Evolutionary conservation across 768 basidiomycete species (phyloP).

Genomic region (Omphalotus guepiniiformis): DNA sequence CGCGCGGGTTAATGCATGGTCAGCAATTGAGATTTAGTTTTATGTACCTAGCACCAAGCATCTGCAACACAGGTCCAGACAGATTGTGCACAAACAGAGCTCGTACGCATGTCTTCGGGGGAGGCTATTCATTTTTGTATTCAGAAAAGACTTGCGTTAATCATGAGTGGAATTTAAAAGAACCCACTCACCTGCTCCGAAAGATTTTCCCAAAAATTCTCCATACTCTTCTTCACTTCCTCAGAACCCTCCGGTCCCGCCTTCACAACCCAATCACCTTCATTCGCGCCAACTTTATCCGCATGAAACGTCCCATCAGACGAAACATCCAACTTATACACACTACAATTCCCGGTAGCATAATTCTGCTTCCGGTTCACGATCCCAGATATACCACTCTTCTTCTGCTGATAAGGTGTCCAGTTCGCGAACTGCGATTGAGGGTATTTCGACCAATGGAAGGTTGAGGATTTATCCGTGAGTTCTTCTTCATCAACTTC

Average conservation of each 20-base stretch:
- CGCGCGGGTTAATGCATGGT: not conserved
- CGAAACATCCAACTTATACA: constrained; percentile 13
- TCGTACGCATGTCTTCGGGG: constrained; percentile 22
- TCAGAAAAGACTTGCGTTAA: not conserved
- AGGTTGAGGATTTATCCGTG: not conserved
- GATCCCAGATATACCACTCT: constrained; percentile 27
- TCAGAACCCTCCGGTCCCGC: constrained; percentile 13
- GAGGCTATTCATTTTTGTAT: constrained; percentile 12
- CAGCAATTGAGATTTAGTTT: not conserved
- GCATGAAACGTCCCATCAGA: constrained; percentile 11
- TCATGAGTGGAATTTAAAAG: not conserved
- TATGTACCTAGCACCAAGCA: constrained; percentile 34
- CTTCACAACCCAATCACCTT: constrained; percentile 6
- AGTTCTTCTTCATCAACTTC: not conserved
- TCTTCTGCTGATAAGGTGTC: constrained; percentile 29
- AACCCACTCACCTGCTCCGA: constrained; percentile 18
- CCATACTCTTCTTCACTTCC: constrained; percentile 12
- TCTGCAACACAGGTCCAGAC: constrained; percentile 24
- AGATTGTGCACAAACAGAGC: constrained; percentile 35
- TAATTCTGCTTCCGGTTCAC: constrained; percentile 3
- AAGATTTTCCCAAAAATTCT: constrained; percentile 26
- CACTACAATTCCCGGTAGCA: not conserved
- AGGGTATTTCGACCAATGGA: constrained; percentile 32
- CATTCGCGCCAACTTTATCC: constrained; percentile 9
- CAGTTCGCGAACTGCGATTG: constrained; percentile 38